Base-by-base conservation (phyloP, 1,139 yeast genomes). In the Hyphopichia khmerensis region DNA sequence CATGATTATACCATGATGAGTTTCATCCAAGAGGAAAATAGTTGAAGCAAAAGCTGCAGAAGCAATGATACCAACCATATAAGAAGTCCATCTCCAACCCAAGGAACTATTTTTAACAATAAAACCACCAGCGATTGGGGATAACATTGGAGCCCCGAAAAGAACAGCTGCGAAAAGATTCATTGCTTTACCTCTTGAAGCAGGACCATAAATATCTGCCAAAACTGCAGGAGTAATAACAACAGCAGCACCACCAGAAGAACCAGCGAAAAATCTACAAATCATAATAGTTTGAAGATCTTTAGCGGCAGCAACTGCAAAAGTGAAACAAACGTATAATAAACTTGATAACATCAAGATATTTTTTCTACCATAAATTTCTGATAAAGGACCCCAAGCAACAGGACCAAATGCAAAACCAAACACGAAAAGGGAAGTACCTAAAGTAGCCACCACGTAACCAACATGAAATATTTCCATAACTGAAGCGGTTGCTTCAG, bases 351-450 rank as follows among this genome's bases (percentile, higher is more conserved):
- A 46, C 1, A 84, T 47, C 39, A 85, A 50, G 10, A 87, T 80
- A 2, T 71, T 60, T 55, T 77, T 77, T 61, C 96, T 77, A 40
- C 96, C 96, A 51, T 74, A 82, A 40, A 84, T 58, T 60, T 86
- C 95, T 8, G 91, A 83, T 36, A 87, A 57, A 4, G 96, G 96
- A 17, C 93, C 95, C 82, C 87, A 87, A 33, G 86, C 52, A 32
- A 86, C 67, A 7, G 96, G 96, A 15, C 96, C 95, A 0, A 85
- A 75, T 1, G 95, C 95, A 60, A 87, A 87, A 17, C 96, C 96
- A 35, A 84, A 56, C 17, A 88, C 95, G 53, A 79, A 88, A 24
- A 87, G 68, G 0, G 95, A 80, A 11, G 87, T 74, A 41, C 87
- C 85, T 35, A 87, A 69, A 8, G 84, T 72, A 8, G 82, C 80